Evolutionary conservation across 2,329 filamentous ascomycete genomes (phyloP), one percentile per base, ranked within the genome.

Genomic region (Penicillium sp.): DNA sequence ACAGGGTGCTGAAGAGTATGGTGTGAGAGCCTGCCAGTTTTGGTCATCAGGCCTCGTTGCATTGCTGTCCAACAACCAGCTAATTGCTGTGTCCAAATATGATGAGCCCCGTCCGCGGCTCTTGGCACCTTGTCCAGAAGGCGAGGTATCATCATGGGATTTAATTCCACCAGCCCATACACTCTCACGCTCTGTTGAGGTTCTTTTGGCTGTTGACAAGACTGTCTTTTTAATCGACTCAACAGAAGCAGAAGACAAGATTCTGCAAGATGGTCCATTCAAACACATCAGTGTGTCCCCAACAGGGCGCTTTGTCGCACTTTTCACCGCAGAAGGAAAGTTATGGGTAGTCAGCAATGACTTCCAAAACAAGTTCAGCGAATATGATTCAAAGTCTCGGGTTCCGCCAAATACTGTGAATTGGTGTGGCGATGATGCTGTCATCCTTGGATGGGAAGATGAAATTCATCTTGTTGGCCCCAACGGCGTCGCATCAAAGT

Each of bases 371-470:
- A 88, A 92, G 56, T 81, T 96, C 60, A 93, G 92, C 70, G 92
- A 97, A 75, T 93, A 97, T 70, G 87, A 96, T 68, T 93, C 92
- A 0, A 87, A 87, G 64, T 92, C 91, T 10, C 89, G 88, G 72
- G 96, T 91, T 5, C 82, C 88, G 1, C 94, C 94, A 4, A 89
- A 91, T 66, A 91, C 94, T 62, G 83, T 99, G 60, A 88, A 94
- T 67, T 99, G 94, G 94, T 99, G 94, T 73, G 94, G 94, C 5
- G 93, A 94, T 67, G 93, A 97, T 74, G 91, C 92, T 15, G 89
- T 94, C 4, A 85, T 96, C 29, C 86, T 99, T 66, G 92, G 92
- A 0, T 99, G 94, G 94, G 94, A 97, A 70, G 94, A 99, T 70
- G 94, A 99, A 73, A 88, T 99, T 4, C 94, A 97, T 70, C 82